Evolutionary conservation across 225 moss, liverwort and hornwort genomes (phyloP).

Genomic region (Sphagnum contortum): DNA sequence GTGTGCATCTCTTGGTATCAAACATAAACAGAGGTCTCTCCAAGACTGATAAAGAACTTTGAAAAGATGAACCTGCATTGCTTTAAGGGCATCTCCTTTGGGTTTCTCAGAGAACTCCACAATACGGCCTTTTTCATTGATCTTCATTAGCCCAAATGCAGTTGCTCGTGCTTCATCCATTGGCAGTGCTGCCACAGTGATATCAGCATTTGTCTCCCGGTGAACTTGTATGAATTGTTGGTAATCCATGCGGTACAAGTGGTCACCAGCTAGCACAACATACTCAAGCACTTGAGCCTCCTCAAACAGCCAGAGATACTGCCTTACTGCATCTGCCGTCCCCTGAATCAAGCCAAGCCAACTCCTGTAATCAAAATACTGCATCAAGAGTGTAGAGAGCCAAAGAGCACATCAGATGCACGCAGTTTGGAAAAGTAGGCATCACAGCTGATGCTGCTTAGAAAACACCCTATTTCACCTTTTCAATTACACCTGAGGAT

Average conservation of each 20-base stretch:
- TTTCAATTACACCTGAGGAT: too few relatives aligned
- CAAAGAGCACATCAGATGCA: not conserved
- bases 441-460: too few relatives aligned
- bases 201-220: conserved; percentile 84
- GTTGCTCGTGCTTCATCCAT: conserved; percentile 93
- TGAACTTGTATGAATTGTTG: conserved; percentile 81
- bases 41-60: too few relatives aligned
- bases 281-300: conserved; percentile 91
- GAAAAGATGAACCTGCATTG: conserved; percentile 47
- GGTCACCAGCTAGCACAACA: conserved; percentile 88
- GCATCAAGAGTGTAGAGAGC: not conserved
- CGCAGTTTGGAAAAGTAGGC: too few relatives aligned
- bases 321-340: conserved; percentile 94
- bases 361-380: not conserved
- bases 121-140: conserved; percentile 66
- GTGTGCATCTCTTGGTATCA: too few relatives aligned
- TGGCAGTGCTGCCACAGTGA: conserved; percentile 89
- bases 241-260: conserved; percentile 97
- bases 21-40: too few relatives aligned
- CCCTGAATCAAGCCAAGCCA: conserved; percentile 29
- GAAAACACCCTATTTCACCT: too few relatives aligned
- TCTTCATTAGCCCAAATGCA: conserved; percentile 94
- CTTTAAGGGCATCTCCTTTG: conserved; percentile 56
- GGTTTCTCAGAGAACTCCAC: conserved; percentile 92
- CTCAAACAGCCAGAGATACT: conserved; percentile 96